Base-by-base conservation (phyloP, 768 basidiomycete genomes). In the Leucocoprinus birnbaumii region DNA sequence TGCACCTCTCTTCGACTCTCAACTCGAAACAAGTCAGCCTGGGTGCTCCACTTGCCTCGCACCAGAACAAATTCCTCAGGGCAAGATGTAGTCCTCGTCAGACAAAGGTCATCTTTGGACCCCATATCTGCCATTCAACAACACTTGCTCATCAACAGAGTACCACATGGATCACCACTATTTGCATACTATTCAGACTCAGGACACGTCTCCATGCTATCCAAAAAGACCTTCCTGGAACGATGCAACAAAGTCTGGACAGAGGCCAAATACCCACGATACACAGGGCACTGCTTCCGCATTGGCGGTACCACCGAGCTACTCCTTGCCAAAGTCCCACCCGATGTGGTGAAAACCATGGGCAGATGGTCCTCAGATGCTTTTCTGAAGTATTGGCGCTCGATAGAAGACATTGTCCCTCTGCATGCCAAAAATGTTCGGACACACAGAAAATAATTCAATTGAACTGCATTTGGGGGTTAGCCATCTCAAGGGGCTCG, bases 331-430 rank as follows among this genome's bases (percentile, higher is more conserved):
- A 67, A 69, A 0, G 56, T 65, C 1, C 61, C 65, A 0, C 71
- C 73, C 1, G 65, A 73, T 3, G 51, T 73, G 0, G 68, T 75
- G 0, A 68, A 69, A 2, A 59, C 63, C 0, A 66, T 65, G 43
- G 73, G 73, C 0, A 55, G 67, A 0, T 77, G 73, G 74, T 64
- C 59, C 0, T 71, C 68, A 0, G 44, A 59, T 5, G 61, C 68
- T 7, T 72, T 73, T 26, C 50, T 72, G 0, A 19, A 56, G 0
- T 71, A 69, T 41, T 71, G 69, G 70, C 13, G 63, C 2, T 38
- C 47, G 1, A 61, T 67, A 10, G 62, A 66, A 18, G 53, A 50
- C 3, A 62, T 70, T 27, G 31, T 66, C 1, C 63, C 65, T 37
- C n/a, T 59, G 5, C 56, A 61, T 44, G 48, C 55, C 6, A 37